phyloP scores from a whole-genome alignment of 2,329 filamentous ascomycete genomes.

The Botryotinia convoluta region DNA sequence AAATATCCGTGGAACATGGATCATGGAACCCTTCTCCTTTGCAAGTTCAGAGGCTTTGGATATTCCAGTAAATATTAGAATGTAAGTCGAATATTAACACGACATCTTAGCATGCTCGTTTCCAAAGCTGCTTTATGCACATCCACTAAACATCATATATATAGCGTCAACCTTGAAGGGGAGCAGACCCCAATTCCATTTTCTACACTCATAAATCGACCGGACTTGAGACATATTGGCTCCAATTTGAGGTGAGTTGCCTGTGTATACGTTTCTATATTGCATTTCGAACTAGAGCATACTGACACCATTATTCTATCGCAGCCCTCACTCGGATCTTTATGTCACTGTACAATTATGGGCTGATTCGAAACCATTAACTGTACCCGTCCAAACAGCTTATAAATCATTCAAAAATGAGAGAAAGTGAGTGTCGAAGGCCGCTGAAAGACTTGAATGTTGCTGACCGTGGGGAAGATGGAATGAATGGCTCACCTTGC shows the following conservation, averaged over 20 bases:
- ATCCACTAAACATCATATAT: conserved; percentile 34
- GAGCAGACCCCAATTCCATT: conserved; percentile 71
- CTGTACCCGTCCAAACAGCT: conserved; percentile 85
- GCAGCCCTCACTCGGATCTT: conserved; percentile 77
- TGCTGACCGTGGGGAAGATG: conserved; percentile 55
- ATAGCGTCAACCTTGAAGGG: conserved; percentile 72
- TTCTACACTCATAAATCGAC: conserved; percentile 73
- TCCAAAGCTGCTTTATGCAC: not conserved
- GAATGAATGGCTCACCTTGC: conserved; percentile 95
- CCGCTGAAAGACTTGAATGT: not conserved
- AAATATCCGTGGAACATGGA: conserved; percentile 30
- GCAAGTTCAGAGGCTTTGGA: conserved; percentile 82
- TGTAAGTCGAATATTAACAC: conserved; percentile 43
- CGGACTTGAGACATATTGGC: conserved; percentile 81
- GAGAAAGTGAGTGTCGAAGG: conserved; percentile 48
- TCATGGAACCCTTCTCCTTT: conserved; percentile 95
- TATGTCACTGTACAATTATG: conserved; percentile 92
- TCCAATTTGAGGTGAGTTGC: conserved; percentile 69
- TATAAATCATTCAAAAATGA: conserved; percentile 86
- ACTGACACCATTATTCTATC: conserved; percentile 29
- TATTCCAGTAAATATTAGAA: conserved; percentile 66
- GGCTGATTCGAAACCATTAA: conserved; percentile 92
- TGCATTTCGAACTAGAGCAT: not conserved
- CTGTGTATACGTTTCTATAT: not conserved
- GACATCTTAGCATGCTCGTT: not conserved